phyloP scores from a whole-genome alignment of 495 filamentous ascomycete species.

The Neurospora discreta region DNA sequence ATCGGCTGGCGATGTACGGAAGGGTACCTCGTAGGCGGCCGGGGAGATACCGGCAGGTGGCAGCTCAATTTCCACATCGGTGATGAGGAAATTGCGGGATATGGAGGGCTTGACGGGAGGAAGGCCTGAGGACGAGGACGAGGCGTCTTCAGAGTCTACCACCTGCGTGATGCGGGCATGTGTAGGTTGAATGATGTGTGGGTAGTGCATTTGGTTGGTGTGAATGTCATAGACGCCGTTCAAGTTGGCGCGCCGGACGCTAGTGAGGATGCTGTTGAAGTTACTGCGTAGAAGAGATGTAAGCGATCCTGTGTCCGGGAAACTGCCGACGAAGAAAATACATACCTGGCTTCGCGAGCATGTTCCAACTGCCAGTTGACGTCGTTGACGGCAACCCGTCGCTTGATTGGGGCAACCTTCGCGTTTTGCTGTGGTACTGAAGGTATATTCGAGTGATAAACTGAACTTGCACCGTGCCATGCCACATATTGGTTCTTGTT shows the following conservation, averaged over 20 bases:
- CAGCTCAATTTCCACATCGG: slow-evolving; percentile 56
- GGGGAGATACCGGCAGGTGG: slow-evolving; percentile 34
- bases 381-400: slow-evolving; percentile 78
- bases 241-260: slow-evolving; percentile 52
- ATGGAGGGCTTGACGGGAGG: slow-evolving; percentile 51
- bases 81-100: slow-evolving; percentile 62
- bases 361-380: slow-evolving; percentile 98
- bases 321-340: not conserved
- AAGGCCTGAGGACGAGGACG: slow-evolving; percentile 38
- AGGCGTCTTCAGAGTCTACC: slow-evolving; percentile 15
- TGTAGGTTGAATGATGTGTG: slow-evolving; percentile 80
- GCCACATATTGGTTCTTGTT: slow-evolving; percentile 96
- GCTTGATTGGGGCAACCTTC: slow-evolving; percentile 58
- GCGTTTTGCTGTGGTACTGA: slow-evolving; percentile 65
- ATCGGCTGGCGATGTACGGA: slow-evolving; percentile 23
- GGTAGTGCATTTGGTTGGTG: slow-evolving; percentile 82
- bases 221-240: slow-evolving; percentile 84
- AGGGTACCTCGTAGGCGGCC: slow-evolving; percentile 36
- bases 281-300: slow-evolving; percentile 38
- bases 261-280: slow-evolving; percentile 63
- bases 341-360: slow-evolving; percentile 77
- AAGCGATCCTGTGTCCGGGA: slow-evolving; percentile 3
- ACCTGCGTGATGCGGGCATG: slow-evolving; percentile 71
- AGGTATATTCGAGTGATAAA: slow-evolving; percentile 78
- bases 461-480: slow-evolving; percentile 91